Evolutionary conservation across 2,329 filamentous ascomycete genomes (phyloP), one percentile per base, ranked within the genome.

Genomic region (Didymosphaeria variabile): DNA sequence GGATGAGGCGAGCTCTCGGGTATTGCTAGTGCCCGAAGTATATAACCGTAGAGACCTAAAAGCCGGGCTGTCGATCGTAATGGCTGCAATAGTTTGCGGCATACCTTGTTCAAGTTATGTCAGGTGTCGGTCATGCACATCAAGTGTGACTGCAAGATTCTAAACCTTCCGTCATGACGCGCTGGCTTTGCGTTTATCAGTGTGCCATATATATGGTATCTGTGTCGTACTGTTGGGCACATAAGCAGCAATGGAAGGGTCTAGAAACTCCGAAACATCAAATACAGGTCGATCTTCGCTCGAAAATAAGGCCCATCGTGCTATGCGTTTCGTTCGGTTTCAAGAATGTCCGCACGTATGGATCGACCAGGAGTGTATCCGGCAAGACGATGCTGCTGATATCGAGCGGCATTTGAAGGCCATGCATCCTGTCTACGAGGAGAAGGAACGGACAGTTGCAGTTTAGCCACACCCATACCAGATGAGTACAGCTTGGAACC

Each of bases 281-380:
- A 15, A 51, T 51, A 21, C 26, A n/a, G 32, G 12, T 29, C 7
- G 31, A 31, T 32, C 12, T 3, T 19, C 7, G n/a, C 6, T 7
- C 31, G 9, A 13, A 12, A 12, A 13, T 7, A 13, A 31, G 49
- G 12, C 15, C 31, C 17, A 29, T 51, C 49, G 49, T n/a, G 31
- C 49, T 8, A 31, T 51, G 10, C 29, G 26, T 5, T 51, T 31
- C 26, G 49, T 29, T 21, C 29, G 32, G 13, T 10, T 12, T 10
- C 23, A 51, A 38, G 21, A 13, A 34, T 51, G 49, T 36, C 17
- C 31, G 5, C 21, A 36, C 29, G 31, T 53, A 19, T 53, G 50
- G 50, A 53, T 53, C 3, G 50, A 53, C 21, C 50, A 53, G 26
- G 50, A 53, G 19, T 53, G 50, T 34, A 53, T 53, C 13, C 21